Percentiles rank a stretch among this genome's conserved stretches.
phyloP scores from a whole-genome alignment of 257 asterid species.

The Jacaranda mimosifolia region DNA sequence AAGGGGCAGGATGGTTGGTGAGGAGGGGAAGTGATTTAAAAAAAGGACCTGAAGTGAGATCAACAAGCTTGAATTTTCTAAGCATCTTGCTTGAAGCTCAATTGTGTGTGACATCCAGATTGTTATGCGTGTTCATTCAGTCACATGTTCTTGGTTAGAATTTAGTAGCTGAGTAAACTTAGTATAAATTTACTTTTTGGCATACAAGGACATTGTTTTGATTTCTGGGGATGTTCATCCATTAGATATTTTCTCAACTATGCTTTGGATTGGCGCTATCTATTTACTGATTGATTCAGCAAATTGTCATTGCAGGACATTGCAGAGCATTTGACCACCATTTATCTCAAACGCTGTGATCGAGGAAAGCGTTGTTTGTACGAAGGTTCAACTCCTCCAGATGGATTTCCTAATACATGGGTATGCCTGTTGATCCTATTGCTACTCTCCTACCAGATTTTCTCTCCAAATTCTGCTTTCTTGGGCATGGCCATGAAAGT shows the following conservation, averaged over 20 bases:
- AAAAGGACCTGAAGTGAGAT: too few species aligned
- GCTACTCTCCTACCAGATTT: conserved; percentile 8
- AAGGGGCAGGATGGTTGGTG: neutral
- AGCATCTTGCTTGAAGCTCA: too few species aligned
- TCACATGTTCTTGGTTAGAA: neutral
- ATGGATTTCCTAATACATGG: conserved; percentile 85
- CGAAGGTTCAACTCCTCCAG: conserved; percentile 91
- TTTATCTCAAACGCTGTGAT: conserved; percentile 82
- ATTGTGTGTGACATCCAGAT: neutral
- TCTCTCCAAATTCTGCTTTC: conserved; percentile 23
- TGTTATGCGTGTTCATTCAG: neutral
- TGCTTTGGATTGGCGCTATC: conserved; percentile 7
- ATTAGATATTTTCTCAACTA: conserved; percentile 13
- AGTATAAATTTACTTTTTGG: neutral
- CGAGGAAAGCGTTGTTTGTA: conserved; percentile 93
- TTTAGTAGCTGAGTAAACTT: conserved; percentile 6
- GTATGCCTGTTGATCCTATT: conserved; percentile 39
- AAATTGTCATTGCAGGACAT: conserved; percentile 68
- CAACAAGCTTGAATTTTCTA: too few species aligned
- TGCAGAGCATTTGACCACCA: conserved; percentile 95
- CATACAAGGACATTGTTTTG: neutral
- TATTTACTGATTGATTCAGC: conserved; percentile 8
- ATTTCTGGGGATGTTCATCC: neutral
- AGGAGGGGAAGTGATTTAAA: too few species aligned
- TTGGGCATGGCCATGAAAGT: neutral